Conservation (phyloP, 352 stramenopile species). For the Aphanomyces euteiches region DNA sequence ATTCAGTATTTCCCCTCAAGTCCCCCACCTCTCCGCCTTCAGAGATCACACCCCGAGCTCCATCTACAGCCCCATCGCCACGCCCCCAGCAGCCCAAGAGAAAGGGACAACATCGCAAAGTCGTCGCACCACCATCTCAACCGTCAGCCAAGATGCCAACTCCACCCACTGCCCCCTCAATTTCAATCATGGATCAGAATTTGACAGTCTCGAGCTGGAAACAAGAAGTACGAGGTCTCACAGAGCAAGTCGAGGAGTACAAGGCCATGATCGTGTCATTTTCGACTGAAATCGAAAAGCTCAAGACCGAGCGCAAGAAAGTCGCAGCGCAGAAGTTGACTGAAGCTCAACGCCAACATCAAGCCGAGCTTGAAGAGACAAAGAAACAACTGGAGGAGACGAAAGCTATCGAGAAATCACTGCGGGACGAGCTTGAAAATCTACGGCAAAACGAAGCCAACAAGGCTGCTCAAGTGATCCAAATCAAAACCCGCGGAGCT, state of each 20-base stretch:
- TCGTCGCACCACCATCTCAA: background rate
- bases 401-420: slow-evolving; percentile 1
- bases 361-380: background rate
- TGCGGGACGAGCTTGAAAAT: background rate
- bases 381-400: background rate
- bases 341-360: slow-evolving; percentile 5
- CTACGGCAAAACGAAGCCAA: background rate
- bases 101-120: slow-evolving; percentile 17
- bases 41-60: slow-evolving; percentile 1
- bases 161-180: background rate
- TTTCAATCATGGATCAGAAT: background rate
- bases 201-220: slow-evolving; percentile 24
- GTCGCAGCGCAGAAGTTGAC: slow-evolving; percentile 19
- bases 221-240: slow-evolving; percentile 20
- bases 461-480: slow-evolving; percentile 21
- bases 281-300: slow-evolving; percentile 29
- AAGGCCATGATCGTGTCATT: slow-evolving; percentile 26
- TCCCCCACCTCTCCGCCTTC: background rate
- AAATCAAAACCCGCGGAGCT: slow-evolving; percentile 11
- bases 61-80: slow-evolving; percentile 22
- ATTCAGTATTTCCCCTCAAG: slow-evolving; percentile 19
- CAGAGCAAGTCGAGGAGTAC: slow-evolving; percentile 30
- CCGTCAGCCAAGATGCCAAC: background rate
- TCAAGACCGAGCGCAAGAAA: slow-evolving; percentile 25
- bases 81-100: slow-evolving; percentile 12